Percentiles rank a stretch among this genome's conserved stretches.
Conservation (phyloP, 2,329 filamentous ascomycete species). For the Neonectria hederae region DNA sequence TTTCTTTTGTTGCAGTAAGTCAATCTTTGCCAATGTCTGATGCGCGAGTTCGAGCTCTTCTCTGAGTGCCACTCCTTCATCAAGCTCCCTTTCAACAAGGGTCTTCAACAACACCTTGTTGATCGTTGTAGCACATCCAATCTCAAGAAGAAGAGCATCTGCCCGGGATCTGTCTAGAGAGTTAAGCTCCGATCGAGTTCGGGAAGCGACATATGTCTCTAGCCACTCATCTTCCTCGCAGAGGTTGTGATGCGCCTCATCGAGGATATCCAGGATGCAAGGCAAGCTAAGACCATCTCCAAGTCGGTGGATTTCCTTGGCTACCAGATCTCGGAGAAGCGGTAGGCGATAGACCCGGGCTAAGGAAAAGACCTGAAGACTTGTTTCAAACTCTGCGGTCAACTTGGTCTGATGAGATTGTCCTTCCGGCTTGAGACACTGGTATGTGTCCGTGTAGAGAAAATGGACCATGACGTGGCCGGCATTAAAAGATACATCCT, state of each 20-base stretch:
- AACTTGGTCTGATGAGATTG: neutral
- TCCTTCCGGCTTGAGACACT: neutral
- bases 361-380: neutral
- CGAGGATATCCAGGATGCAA: neutral
- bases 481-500: neutral
- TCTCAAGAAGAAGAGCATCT: neutral
- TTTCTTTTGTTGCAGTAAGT: neutral
- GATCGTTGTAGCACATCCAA: neutral
- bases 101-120: neutral
- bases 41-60: neutral
- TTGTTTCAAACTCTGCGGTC: neutral
- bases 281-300: neutral
- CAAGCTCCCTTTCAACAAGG: neutral
- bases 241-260: neutral
- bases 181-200: neutral
- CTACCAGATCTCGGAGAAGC: neutral
- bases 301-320: neutral
- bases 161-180: neutral
- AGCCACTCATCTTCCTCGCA: neutral
- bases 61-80: neutral
- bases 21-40: neutral
- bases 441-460: neutral
- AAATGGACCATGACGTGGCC: neutral
- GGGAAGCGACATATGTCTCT: neutral
- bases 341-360: neutral